Evolutionary conservation across 768 basidiomycete species (phyloP).

Genomic region (Paxillus rubicundulus): DNA sequence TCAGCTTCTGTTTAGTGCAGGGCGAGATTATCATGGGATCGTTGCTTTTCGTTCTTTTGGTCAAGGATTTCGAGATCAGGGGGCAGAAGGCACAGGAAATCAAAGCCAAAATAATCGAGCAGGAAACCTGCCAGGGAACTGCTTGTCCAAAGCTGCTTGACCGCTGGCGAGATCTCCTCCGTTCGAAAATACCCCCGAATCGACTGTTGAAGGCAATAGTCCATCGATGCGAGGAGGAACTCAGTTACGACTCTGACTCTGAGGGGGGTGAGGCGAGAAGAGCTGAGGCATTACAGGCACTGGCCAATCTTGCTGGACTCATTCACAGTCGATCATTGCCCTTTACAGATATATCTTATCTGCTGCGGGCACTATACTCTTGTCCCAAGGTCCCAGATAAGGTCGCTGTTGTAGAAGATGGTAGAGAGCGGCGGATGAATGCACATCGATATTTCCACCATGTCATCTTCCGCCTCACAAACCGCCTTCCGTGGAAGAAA

Average conservation of each 20-base stretch:
- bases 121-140: conserved; percentile 11
- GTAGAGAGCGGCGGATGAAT: conserved; percentile 28
- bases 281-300: conserved; percentile 50
- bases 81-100: conserved; percentile 29
- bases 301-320: conserved; percentile 55
- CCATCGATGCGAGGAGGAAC: conserved; percentile 25
- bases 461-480: conserved; percentile 43
- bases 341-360: conserved; percentile 40
- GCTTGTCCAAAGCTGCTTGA: conserved; percentile 14
- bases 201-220: conserved; percentile 34
- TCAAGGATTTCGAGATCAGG: conserved; percentile 60
- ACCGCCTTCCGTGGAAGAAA: conserved; percentile 28
- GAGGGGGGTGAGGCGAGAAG: conserved; percentile 20
- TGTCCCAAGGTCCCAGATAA: conserved; percentile 40
- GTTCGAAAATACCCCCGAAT: conserved; percentile 23
- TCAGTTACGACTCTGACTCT: conserved; percentile 26
- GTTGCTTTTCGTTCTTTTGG: conserved; percentile 60
- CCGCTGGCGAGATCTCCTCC: conserved; percentile 19
- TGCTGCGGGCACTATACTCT: conserved; percentile 47
- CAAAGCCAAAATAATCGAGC: conserved; percentile 17
- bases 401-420: conserved; percentile 37
- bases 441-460: conserved; percentile 50
- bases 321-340: conserved; percentile 51
- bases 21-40: conserved; percentile 80
- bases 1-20: conserved; percentile 66